Evolutionary conservation across 345 rosid species (phyloP).

Genomic region (Citrus medica): DNA sequence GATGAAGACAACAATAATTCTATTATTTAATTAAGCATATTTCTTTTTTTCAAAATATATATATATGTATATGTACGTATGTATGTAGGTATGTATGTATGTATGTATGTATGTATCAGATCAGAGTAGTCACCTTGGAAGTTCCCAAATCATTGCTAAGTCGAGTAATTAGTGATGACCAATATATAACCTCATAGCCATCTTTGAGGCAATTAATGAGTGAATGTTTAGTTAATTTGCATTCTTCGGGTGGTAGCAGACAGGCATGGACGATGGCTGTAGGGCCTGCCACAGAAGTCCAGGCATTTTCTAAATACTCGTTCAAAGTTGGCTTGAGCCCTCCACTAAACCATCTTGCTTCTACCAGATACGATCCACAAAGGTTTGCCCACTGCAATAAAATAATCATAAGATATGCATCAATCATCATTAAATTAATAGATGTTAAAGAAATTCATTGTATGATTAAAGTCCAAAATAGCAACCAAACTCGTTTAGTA

Average conservation of each 20-base stretch:
- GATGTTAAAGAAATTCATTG: too few relatives aligned
- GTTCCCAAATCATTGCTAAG: slow-evolving; percentile 3
- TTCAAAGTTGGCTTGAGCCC: not conserved
- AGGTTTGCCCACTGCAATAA: slow-evolving; percentile 6
- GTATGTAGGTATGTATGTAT: too few relatives aligned
- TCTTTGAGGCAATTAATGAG: not conserved
- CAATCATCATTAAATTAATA: too few relatives aligned
- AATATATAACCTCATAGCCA: not conserved
- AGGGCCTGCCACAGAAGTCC: slow-evolving; percentile 7
- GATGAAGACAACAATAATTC: too few relatives aligned
- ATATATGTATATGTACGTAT: too few relatives aligned
- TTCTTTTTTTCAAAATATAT: too few relatives aligned
- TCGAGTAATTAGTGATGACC: not conserved
- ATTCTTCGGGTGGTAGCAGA: not conserved
- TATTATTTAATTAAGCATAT: too few relatives aligned
- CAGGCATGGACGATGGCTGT: not conserved
- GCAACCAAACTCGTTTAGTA: too few relatives aligned
- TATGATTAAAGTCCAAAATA: too few relatives aligned
- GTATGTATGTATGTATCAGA: too few relatives aligned
- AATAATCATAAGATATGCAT: too few relatives aligned
- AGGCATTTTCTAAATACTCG: not conserved
- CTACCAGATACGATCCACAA: not conserved
- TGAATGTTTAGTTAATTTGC: not conserved
- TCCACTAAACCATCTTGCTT: not conserved
- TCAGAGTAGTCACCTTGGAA: not conserved